Evolutionary conservation across 1,284 basidiomycete genomes (phyloP), one percentile per base, ranked within the genome.

Genomic region (Fomitopsis palustris): DNA sequence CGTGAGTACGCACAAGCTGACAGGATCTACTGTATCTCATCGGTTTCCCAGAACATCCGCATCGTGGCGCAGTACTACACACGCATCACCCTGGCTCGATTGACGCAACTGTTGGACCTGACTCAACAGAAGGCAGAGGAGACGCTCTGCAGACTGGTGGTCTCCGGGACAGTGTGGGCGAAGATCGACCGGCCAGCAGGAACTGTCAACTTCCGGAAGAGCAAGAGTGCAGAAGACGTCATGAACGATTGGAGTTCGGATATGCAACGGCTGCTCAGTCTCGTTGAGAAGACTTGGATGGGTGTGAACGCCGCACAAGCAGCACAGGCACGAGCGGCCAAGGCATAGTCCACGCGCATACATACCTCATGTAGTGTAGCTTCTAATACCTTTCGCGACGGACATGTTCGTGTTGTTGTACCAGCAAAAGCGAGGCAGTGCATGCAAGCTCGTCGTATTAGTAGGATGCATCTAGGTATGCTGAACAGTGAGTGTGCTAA

Each of bases 211-310:
- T 99, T 99, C 80, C 85, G 85, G 65, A 84, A 80, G 67, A 88
- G 86, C 74, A 81, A 81, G 70, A 88, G 82, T 62, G 85, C 91
- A 2, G 95, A 96, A 71, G 93, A 95, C 69, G 88, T 93, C 6
- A 88, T 99, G 83, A 99, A 99, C 70, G 90, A 90, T 61, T 99
- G 97, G 97, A 95, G 92, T 73, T 90, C 86, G 23, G 96, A 99
- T 70, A 93, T 99, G 84, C 89, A 91, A 70, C 95, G 92, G 75
- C 77, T 99, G 69, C 77, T 93, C 41, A 83, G 87, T 19, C 73
- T 92, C 14, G 88, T 90, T 5, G 91, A 93, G 75, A 93, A 93
- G 80, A 89, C 90, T 7, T 93, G 90, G 90, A 93, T 93, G 91
- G 89, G 88, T 21, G 88, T 93, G 81, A 93, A 93, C 64, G 90